These are phyloP conservation scores for Eruca vesicaria DNA, from an alignment of 441 rosid species.

Conservation along the genomic window DNA sequence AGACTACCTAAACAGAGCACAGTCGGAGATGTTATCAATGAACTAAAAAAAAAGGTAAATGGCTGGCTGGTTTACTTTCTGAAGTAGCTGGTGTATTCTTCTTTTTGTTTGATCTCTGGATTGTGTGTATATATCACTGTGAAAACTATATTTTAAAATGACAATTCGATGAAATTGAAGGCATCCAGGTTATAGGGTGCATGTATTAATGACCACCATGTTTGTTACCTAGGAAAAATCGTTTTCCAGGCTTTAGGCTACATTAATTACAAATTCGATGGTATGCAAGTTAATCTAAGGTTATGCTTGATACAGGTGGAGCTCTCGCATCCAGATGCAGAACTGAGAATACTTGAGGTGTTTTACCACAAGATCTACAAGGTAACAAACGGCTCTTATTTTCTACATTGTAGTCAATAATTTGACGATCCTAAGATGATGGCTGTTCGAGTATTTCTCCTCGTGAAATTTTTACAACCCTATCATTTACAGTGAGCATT, in stretches of 20 bases:
- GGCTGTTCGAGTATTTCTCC: not conserved
- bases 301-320: conserved; percentile 51
- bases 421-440: conserved; percentile 7
- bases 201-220: conserved; percentile 9
- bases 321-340: conserved; percentile 66
- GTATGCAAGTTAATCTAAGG: conserved; percentile 12
- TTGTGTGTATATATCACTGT: conserved; percentile 6
- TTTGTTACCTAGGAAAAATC: not conserved
- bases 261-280: not conserved
- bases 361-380: conserved; percentile 71
- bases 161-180: conserved; percentile 4
- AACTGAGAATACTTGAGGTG: conserved; percentile 69
- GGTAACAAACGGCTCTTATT: conserved; percentile 36
- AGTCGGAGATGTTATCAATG: conserved; percentile 72
- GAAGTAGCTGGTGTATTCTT: not conserved
- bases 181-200: not conserved
- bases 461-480: not conserved
- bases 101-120: not conserved
- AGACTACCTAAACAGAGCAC: conserved; percentile 74
- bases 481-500: not conserved
- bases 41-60: conserved; percentile 61
- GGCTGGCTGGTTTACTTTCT: conserved; percentile 3
- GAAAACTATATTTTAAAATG: not conserved
- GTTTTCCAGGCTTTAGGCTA: not conserved
- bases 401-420: not conserved